Evolutionary conservation across 2,329 filamentous ascomycete genomes (phyloP), one percentile per base, ranked within the genome.

Genomic region (Sporothrix humicola): DNA sequence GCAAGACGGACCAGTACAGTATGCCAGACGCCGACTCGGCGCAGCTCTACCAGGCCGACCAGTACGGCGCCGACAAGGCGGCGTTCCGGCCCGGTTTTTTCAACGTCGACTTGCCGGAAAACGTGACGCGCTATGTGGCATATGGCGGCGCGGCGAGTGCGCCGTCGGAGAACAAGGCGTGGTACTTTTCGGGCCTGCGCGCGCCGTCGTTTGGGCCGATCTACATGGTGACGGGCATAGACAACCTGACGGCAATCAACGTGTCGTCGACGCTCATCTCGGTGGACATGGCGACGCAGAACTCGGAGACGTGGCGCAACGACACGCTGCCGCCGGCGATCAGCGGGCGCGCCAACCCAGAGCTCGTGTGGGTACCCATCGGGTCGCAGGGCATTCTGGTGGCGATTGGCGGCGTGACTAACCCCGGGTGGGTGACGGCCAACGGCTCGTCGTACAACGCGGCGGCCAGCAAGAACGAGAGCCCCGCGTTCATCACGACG

Each of bases 311-410:
- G 4, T 93, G 91, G 88, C 80, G 77, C 7, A 93, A 92, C 76
- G 76, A 69, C 0, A 87, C 88, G 0, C 79, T 93, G 2, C 86
- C 87, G 0, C 56, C 77, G 0, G 76, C 79, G 3, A 82, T 91
- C 7, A 80, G 82, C 4, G 87, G 87, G 0, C 87, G 92, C 17
- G 89, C 90, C 3, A 89, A 87, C 76, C 85, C 90, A 0, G 90
- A 92, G 73, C 82, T 92, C 0, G 89, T 92, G 0, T 94, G 91
- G 91, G 86, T 97, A 0, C 94, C 94, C 1, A 93, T 94, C 61
- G 92, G 93, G 2, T 83, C 87, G 17, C 84, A 94, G 77, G 94
- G 94, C 0, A 90, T 96, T 61, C 84, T 97, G 9, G 86, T 97
- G 0, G 92, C 92, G 2, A 83, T 97, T 0, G 93, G 92, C 7